A percentile compares a stretch with the other conserved stretches of the same genome.
Evolutionary conservation across 495 filamentous ascomycete species (phyloP).

Genomic region (Parathielavia hyrcaniae): DNA sequence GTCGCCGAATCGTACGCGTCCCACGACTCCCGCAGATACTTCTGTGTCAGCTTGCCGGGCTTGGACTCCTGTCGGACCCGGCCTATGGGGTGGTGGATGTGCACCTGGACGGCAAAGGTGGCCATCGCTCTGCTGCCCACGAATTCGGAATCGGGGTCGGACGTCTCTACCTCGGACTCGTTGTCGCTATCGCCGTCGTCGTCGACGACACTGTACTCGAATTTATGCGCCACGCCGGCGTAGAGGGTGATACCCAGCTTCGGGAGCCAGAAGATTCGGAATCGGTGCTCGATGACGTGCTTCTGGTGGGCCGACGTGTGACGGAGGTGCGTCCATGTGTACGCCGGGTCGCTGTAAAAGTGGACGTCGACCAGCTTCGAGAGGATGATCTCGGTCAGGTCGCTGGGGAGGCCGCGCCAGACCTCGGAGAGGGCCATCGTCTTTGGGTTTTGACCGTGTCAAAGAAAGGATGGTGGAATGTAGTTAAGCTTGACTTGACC

Average conservation of each 20-base stretch:
- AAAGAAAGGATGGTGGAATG: too few species aligned
- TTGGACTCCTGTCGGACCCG: background rate
- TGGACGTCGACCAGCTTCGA: background rate
- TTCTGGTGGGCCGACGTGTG: background rate
- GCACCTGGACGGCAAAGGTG: background rate
- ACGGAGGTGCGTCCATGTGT: constrained; percentile 2
- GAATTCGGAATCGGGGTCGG: background rate
- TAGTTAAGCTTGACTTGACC: too few species aligned
- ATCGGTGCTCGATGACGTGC: background rate
- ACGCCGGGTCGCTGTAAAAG: constrained; percentile 7
- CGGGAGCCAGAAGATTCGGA: background rate
- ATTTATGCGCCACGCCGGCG: background rate
- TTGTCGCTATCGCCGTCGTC: too few species aligned
- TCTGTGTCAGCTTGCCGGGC: background rate
- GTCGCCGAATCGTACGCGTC: background rate
- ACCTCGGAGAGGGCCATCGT: background rate
- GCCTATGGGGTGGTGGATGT: background rate
- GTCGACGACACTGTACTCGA: background rate
- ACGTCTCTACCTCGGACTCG: background rate
- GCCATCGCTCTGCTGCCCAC: background rate
- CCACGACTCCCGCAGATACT: background rate
- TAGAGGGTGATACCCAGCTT: constrained; percentile 6
- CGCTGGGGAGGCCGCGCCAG: background rate
- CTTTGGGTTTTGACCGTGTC: too few species aligned
- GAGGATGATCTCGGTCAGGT: background rate